Conservation (phyloP, 352 stramenopile genomes). For the Pythium phragmiticola region DNA sequence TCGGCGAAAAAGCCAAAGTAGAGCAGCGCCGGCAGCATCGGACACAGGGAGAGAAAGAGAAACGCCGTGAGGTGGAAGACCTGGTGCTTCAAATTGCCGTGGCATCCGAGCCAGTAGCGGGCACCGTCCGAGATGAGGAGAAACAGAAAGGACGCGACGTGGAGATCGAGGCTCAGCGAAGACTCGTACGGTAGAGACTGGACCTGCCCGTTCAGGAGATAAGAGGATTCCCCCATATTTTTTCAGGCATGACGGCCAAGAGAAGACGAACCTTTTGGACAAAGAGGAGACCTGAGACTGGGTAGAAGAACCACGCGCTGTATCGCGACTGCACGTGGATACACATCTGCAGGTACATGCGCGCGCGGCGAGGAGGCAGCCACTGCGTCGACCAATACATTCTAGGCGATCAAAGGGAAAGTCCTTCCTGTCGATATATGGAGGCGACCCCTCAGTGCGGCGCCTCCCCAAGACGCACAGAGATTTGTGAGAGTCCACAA, state of each 20-base stretch:
- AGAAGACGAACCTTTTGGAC: constrained; percentile 47
- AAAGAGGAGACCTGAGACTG: constrained; percentile 54
- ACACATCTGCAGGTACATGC: constrained; percentile 53
- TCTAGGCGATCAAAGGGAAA: neutral
- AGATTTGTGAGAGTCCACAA: neutral
- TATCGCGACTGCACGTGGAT: constrained; percentile 63
- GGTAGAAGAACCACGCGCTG: constrained; percentile 52
- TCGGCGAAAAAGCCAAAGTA: constrained; percentile 57
- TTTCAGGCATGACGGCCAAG: neutral
- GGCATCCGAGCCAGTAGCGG: constrained; percentile 59
- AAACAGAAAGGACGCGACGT: constrained; percentile 42
- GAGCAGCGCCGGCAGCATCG: constrained; percentile 48
- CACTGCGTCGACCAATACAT: constrained; percentile 31
- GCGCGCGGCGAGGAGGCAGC: constrained; percentile 36
- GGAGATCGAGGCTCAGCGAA: constrained; percentile 39
- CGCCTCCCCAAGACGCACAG: neutral
- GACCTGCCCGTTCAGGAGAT: constrained; percentile 26
- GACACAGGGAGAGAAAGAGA: constrained; percentile 65
- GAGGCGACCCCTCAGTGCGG: constrained; percentile 1
- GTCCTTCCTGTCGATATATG: neutral
- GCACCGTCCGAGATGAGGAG: constrained; percentile 42
- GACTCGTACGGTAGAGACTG: constrained; percentile 38
- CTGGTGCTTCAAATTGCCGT: constrained; percentile 52
- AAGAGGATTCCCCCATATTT: neutral
- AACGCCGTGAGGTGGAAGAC: constrained; percentile 70